Evolutionary conservation across 2,329 filamentous ascomycete genomes (phyloP).

Genomic region (Phaeophleospora eucalypticola): DNA sequence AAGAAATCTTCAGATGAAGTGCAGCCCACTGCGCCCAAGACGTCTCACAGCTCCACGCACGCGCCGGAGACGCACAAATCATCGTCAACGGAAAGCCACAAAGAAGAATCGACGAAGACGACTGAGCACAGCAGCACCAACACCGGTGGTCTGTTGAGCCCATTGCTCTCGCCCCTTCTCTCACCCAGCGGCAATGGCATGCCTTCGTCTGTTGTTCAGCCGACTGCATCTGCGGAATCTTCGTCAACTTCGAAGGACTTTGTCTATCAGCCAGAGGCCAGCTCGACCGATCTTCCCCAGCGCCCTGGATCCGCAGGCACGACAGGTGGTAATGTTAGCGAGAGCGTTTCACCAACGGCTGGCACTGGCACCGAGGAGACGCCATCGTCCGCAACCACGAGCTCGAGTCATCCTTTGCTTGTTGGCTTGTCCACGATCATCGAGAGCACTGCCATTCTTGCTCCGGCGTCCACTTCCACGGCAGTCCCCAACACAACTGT

Average conservation of each 20-base stretch:
- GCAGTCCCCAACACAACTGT: background rate
- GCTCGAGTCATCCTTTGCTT: slow-evolving; percentile 26
- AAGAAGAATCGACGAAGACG: background rate
- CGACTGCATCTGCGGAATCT: background rate
- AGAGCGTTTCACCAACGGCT: slow-evolving; percentile 1
- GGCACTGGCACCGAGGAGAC: slow-evolving; percentile 6
- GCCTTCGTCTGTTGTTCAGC: background rate
- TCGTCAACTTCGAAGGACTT: slow-evolving; percentile 1
- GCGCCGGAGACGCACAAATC: background rate
- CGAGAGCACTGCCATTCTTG: slow-evolving; percentile 12
- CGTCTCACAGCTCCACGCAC: background rate
- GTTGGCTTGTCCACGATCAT: slow-evolving; percentile 33
- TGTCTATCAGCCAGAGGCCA: background rate
- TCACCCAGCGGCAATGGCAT: background rate
- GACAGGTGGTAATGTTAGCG: background rate
- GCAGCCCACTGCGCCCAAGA: background rate
- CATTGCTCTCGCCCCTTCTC: too few species aligned
- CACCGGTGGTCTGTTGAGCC: too few species aligned
- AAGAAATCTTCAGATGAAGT: background rate
- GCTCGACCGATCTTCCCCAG: background rate
- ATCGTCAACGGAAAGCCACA: background rate
- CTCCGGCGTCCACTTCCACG: background rate
- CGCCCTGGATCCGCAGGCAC: background rate
- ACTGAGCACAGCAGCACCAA: background rate
- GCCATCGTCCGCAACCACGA: slow-evolving; percentile 9